These are phyloP conservation scores for Trypanosoma melophagium DNA, from an alignment of 208 protist genomes.

Conservation along the genomic window DNA sequence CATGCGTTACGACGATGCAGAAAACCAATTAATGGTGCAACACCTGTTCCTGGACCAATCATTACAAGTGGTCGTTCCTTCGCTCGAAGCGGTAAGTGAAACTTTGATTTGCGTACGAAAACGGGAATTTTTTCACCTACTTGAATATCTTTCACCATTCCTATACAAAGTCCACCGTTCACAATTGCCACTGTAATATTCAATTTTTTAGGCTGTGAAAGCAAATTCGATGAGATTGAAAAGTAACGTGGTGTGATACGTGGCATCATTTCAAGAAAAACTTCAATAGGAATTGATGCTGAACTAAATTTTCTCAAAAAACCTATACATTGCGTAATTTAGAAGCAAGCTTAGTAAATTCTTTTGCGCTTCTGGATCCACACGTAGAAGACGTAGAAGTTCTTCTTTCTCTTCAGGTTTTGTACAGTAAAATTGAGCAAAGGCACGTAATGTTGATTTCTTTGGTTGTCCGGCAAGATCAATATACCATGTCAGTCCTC, in stretches of 20 bases:
- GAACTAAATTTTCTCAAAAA: constrained; percentile 84
- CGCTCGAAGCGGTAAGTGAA: constrained; percentile 83
- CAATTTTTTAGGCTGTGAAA: constrained; percentile 67
- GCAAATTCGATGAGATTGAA: constrained; percentile 94
- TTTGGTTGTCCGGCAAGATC: constrained; percentile 81
- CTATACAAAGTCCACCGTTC: constrained; percentile 90
- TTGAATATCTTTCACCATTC: constrained; percentile 73
- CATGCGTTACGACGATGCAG: constrained; percentile 84
- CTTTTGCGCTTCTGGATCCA: constrained; percentile 73
- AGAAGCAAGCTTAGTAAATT: constrained; percentile 64
- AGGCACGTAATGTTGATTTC: constrained; percentile 90
- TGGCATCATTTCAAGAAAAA: constrained; percentile 94
- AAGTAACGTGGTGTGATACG: constrained; percentile 94
- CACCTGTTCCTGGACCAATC: constrained; percentile 95
- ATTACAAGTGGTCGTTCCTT: constrained; percentile 89
- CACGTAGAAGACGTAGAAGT: constrained; percentile 68
- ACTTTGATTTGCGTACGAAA: constrained; percentile 93
- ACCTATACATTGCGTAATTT: constrained; percentile 78
- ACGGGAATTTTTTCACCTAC: constrained; percentile 72
- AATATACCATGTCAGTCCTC: constrained; percentile 91
- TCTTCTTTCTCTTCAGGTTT: constrained; percentile 73
- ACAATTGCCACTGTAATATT: constrained; percentile 88
- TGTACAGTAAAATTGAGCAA: constrained; percentile 82
- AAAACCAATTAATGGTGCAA: constrained; percentile 95
- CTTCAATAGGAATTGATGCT: constrained; percentile 67